Evolutionary conservation across 2,329 filamentous ascomycete genomes (phyloP), one percentile per base, ranked within the genome.

Genomic region (Hypoxylon sp.): DNA sequence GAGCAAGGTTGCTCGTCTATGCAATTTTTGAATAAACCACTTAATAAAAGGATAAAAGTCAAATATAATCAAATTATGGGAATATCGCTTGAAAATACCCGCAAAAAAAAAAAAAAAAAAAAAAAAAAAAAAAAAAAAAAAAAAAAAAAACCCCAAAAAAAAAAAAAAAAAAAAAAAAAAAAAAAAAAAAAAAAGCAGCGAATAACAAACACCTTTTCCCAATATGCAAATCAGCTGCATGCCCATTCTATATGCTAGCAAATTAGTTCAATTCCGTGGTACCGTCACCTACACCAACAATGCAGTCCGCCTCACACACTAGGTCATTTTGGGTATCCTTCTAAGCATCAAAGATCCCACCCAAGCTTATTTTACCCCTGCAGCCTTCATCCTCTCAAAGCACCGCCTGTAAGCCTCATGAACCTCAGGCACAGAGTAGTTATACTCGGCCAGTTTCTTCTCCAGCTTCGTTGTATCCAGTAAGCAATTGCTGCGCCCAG

Each of bases 401-500:
- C 88, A 91, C 72, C 78, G 77, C 74, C 82, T 81, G 76, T 91
- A 91, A 10, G 88, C 88, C 68, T 86, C 83, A 73, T 90, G 87
- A 48, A 91, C 81, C 80, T 91, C 88, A 6, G 87, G 87, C 29
- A 91, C 81, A 69, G 84, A 81, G 73, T 85, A 86, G 13, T 81
- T 81, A 76, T 90, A 91, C 79, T 88, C 85, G 74, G 82, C 83
- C 63, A 91, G 82, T 81, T 89, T 90, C 57, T 78, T 83, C 69
- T 83, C 83, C 67, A 92, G 80, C 80, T 91, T 91, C 19, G 83
- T 85, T 13, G 86, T 86, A 77, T 91, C 89, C 51, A 91, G 80
- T 79, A 86, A 81, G 80, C 89, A 92, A 80, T 91, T 92, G 78
- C 86, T 89, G 64, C 90, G 84, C 50, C 86, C 89, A 13, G 89